Evolutionary conservation across 768 basidiomycete genomes (phyloP).

Genomic region (Tylopilus intermedius): DNA sequence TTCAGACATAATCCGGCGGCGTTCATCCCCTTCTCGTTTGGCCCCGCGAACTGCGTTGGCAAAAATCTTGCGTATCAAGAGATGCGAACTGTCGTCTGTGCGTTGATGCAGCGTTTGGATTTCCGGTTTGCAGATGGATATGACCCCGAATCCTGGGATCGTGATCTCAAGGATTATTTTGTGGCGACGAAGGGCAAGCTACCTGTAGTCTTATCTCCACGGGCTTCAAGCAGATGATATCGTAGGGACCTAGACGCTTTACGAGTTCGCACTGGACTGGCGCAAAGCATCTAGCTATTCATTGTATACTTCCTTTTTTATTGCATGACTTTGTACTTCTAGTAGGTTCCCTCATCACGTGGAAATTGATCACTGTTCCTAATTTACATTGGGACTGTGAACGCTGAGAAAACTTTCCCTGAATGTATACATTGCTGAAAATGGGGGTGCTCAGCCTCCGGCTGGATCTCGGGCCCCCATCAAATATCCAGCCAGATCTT

Average conservation of each 20-base stretch:
- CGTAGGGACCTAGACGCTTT: slow-evolving; percentile 8
- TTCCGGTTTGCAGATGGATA: slow-evolving; percentile 37
- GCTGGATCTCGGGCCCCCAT: neutral
- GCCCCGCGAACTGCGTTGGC: slow-evolving; percentile 43
- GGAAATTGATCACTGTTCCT: slow-evolving; percentile 5
- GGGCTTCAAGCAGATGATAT: slow-evolving; percentile 18
- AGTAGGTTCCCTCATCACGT: slow-evolving; percentile 9
- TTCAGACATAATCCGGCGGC: slow-evolving; percentile 34
- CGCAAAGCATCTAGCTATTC: slow-evolving; percentile 26
- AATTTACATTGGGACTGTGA: neutral
- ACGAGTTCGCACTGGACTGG: slow-evolving; percentile 18
- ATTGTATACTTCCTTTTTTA: slow-evolving; percentile 8
- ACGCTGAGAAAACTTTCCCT: slow-evolving; percentile 3
- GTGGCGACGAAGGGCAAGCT: slow-evolving; percentile 33
- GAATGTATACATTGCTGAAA: slow-evolving; percentile 8
- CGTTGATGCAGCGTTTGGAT: slow-evolving; percentile 38
- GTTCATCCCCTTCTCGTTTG: slow-evolving; percentile 44
- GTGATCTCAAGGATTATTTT: slow-evolving; percentile 36
- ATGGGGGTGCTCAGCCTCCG: neutral
- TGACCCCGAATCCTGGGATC: slow-evolving; percentile 30
- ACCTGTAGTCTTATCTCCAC: slow-evolving; percentile 34
- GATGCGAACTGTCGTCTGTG: slow-evolving; percentile 36
- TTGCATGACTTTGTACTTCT: slow-evolving; percentile 15
- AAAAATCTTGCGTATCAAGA: slow-evolving; percentile 41
- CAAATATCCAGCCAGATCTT: neutral